Evolutionary conservation across 1,284 basidiomycete species (phyloP).

Genomic region (Rhodotorula sp.): DNA sequence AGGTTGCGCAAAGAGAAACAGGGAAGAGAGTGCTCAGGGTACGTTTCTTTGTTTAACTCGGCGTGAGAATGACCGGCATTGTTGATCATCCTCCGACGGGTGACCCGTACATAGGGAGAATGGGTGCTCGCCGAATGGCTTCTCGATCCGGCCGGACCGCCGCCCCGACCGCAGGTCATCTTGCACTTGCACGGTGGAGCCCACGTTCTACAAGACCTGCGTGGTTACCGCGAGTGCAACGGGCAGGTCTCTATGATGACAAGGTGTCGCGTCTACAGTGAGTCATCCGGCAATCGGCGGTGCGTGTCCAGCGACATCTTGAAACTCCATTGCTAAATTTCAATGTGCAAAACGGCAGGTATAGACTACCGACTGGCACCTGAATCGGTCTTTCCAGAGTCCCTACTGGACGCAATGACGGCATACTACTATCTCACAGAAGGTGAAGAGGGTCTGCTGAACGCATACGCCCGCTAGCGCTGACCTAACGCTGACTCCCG

Average conservation of each 20-base stretch:
- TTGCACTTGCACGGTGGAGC: slow-evolving; percentile 8
- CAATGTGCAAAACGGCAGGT: not conserved
- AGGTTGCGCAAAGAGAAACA: not conserved
- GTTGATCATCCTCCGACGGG: too few relatives aligned
- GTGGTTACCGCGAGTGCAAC: slow-evolving; percentile 10
- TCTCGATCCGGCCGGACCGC: not conserved
- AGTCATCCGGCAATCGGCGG: not conserved
- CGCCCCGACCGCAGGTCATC: not conserved
- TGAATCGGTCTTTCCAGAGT: slow-evolving; percentile 47
- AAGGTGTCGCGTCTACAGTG: slow-evolving; percentile 10
- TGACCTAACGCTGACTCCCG: not conserved
- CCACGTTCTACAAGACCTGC: not conserved
- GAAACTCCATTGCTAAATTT: too few relatives aligned
- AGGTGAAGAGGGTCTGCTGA: not conserved
- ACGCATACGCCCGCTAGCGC: too few relatives aligned
- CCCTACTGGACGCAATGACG: slow-evolving; percentile 51
- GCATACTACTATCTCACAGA: slow-evolving; percentile 45
- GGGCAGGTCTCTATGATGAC: slow-evolving; percentile 14
- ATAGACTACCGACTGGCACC: slow-evolving; percentile 41
- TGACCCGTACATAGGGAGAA: not conserved
- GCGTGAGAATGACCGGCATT: not conserved
- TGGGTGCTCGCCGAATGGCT: not conserved
- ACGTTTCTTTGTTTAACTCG: not conserved
- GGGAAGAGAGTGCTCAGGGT: not conserved
- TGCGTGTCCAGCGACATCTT: not conserved